These are phyloP conservation scores for Garcia nutans DNA, from an alignment of 345 rosid species.

Conservation along the genomic window DNA sequence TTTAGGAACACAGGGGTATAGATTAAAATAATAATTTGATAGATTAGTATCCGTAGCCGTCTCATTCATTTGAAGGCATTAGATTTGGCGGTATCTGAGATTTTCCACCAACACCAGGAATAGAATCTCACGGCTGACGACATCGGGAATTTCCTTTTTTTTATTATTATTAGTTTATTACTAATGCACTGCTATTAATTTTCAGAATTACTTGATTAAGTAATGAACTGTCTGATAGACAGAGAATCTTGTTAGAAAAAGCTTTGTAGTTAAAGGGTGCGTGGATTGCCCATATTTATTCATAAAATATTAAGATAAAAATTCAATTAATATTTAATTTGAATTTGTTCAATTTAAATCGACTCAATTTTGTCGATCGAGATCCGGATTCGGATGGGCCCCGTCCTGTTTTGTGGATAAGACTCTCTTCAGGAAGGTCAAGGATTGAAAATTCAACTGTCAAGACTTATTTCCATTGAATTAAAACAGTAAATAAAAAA, in stretches of 20 bases:
- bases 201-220: background rate
- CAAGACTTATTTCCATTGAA: too few relatives aligned
- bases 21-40: too few relatives aligned
- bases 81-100: conserved; percentile 2
- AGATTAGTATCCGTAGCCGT: background rate
- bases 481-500: too few relatives aligned
- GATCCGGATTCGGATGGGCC: background rate
- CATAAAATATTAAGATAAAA: too few relatives aligned
- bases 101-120: conserved; percentile 4
- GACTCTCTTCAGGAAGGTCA: background rate
- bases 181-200: too few relatives aligned
- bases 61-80: background rate
- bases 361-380: background rate
- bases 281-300: too few relatives aligned
- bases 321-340: too few relatives aligned
- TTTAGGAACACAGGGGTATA: background rate
- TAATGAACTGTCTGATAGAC: too few relatives aligned
- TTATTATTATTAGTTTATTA: too few relatives aligned
- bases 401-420: background rate
- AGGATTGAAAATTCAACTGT: background rate
- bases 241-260: background rate
- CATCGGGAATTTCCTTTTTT: conserved; percentile 24
- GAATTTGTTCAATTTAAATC: too few relatives aligned
- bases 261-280: too few relatives aligned
- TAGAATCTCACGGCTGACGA: conserved; percentile 34